Percentiles rank a stretch among this genome's conserved stretches.
Evolutionary conservation across 805 yeast species (phyloP).

Genomic region (Wickerhamiella azymoides): DNA sequence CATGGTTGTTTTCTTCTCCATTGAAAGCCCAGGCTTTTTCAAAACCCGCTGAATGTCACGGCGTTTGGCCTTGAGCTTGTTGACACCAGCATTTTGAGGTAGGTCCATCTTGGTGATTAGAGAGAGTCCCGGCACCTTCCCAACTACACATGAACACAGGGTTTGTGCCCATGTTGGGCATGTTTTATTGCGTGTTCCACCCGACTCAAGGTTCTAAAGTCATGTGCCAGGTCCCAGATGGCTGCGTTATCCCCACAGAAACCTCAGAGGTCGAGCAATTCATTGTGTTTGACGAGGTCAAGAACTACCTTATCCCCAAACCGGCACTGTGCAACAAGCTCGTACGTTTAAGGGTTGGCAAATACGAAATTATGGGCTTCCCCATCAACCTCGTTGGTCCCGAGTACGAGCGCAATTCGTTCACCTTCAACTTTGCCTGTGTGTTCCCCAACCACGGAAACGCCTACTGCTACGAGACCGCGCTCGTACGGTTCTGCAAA

Average conservation of each 20-base stretch:
- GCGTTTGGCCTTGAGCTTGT: constrained; percentile 64
- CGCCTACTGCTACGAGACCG: constrained; percentile 73
- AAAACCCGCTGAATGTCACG: constrained; percentile 72
- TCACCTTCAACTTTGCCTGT: constrained; percentile 84
- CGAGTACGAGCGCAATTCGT: constrained; percentile 77
- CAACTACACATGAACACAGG: constrained; percentile 29
- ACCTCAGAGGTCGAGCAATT: constrained; percentile 26
- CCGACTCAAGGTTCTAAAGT: constrained; percentile 94
- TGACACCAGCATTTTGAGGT: constrained; percentile 14
- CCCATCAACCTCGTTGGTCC: constrained; percentile 72
- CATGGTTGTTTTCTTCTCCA: constrained; percentile 28
- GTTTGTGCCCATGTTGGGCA: constrained; percentile 75
- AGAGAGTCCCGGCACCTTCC: too few species aligned
- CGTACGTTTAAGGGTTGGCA: constrained; percentile 56
- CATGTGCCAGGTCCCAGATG: constrained; percentile 77
- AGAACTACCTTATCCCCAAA: constrained; percentile 87
- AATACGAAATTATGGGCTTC: constrained; percentile 64
- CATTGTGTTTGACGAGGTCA: constrained; percentile 71
- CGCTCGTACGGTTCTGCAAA: constrained; percentile 67
- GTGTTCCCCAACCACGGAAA: constrained; percentile 76
- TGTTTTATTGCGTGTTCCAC: constrained; percentile 84
- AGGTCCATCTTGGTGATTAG: background rate
- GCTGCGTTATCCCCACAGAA: constrained; percentile 30
- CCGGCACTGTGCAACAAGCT: constrained; percentile 77
- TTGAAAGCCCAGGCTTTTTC: constrained; percentile 45